Conservation (phyloP, 768 basidiomycete species). For the Mycena amicta region DNA sequence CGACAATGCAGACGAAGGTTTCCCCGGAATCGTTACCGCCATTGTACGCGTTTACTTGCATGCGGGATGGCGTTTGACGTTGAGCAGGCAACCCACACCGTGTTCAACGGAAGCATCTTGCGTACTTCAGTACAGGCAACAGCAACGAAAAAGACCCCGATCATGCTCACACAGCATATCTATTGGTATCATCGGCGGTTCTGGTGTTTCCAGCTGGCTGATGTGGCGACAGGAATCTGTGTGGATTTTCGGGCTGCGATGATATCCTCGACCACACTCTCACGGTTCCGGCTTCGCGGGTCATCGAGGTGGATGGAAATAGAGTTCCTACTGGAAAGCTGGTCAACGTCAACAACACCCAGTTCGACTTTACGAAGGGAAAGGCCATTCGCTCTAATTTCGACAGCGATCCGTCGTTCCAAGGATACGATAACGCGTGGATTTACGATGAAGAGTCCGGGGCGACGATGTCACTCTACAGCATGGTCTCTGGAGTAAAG, state of each 20-base stretch:
- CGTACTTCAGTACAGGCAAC: slow-evolving; percentile 47
- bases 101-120: slow-evolving; percentile 45
- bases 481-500: slow-evolving; percentile 53
- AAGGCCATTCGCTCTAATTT: slow-evolving; percentile 34
- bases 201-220: neutral
- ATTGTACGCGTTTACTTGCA: slow-evolving; percentile 32
- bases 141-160: slow-evolving; percentile 55
- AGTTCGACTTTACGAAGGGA: slow-evolving; percentile 45
- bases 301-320: slow-evolving; percentile 39
- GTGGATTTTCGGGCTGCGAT: slow-evolving; percentile 46
- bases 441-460: slow-evolving; percentile 43
- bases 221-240: slow-evolving; percentile 44
- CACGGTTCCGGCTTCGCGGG: slow-evolving; percentile 28
- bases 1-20: slow-evolving; percentile 56
- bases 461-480: slow-evolving; percentile 45
- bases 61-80: neutral
- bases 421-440: slow-evolving; percentile 54
- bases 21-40: slow-evolving; percentile 50
- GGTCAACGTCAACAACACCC: slow-evolving; percentile 29
- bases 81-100: slow-evolving; percentile 48
- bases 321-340: slow-evolving; percentile 35
- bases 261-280: slow-evolving; percentile 15
- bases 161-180: slow-evolving; percentile 58
- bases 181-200: slow-evolving; percentile 42
- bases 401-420: slow-evolving; percentile 38